Conservation (phyloP, 2,329 filamentous ascomycete species). For the Fragosphaeria purpurea region DNA sequence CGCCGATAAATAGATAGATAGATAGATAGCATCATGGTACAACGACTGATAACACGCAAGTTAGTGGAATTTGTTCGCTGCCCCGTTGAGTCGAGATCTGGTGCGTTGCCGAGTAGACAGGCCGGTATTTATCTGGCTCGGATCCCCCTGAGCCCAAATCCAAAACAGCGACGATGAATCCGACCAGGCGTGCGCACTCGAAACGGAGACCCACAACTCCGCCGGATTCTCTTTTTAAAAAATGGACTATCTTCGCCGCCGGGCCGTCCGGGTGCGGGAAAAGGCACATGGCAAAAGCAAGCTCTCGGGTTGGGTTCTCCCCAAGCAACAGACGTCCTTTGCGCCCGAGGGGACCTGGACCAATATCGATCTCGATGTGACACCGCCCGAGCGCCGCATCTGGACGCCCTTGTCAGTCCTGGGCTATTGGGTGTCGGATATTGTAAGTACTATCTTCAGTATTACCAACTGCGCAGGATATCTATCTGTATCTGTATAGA, state of each 20-base stretch:
- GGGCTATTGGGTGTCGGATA: slow-evolving; percentile 14
- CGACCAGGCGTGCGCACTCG: no score
- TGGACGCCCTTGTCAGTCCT: slow-evolving; percentile 17
- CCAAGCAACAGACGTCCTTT: slow-evolving; percentile 14
- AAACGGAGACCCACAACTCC: not conserved
- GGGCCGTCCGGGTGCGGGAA: not conserved
- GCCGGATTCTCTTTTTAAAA: not conserved
- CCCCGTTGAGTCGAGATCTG: no score
- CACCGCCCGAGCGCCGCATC: slow-evolving; percentile 11
- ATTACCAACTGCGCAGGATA: no score
- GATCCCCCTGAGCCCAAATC: no score
- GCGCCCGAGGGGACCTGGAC: slow-evolving; percentile 13
- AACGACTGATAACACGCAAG: no score
- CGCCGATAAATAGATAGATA: no score
- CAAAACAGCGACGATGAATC: no score
- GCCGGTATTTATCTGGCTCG: no score
- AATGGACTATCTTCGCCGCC: not conserved
- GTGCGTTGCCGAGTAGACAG: no score
- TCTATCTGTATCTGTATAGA: no score
- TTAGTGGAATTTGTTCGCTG: no score
- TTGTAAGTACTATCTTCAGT: not conserved
- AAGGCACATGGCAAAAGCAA: not conserved
- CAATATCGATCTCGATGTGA: slow-evolving; percentile 14
- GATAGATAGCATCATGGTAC: no score
- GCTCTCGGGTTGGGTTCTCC: slow-evolving; percentile 17